Conservation (phyloP, 768 basidiomycete species). For the Omphalotus guepiniiformis region DNA sequence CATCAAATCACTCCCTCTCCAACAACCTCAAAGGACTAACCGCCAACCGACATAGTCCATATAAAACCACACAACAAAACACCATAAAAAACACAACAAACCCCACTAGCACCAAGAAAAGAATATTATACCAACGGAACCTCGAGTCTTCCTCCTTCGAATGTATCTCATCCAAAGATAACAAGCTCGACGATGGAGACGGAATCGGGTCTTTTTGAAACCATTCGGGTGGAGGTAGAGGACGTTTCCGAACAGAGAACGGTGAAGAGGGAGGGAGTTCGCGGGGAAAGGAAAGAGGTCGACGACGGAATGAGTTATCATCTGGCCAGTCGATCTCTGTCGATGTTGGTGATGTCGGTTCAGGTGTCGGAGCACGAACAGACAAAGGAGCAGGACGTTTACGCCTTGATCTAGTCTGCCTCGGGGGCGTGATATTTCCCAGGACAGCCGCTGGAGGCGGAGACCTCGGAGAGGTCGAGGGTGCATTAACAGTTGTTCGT, state of each 20-base stretch:
- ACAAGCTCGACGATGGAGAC: neutral
- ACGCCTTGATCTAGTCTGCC: neutral
- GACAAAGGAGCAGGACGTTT: neutral
- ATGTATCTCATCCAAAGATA: neutral
- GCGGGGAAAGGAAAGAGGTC: neutral
- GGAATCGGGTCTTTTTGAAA: constrained; percentile 2
- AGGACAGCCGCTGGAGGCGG: neutral
- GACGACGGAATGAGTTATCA: neutral
- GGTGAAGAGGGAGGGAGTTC: neutral
- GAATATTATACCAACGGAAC: neutral
- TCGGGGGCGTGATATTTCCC: neutral
- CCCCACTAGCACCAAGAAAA: neutral
- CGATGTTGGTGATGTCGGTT: too few relatives aligned
- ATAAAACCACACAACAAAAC: neutral
- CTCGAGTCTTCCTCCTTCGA: neutral
- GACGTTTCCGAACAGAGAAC: neutral
- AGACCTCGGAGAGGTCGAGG: neutral
- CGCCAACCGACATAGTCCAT: too few relatives aligned
- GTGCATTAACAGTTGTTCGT: neutral
- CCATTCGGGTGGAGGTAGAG: constrained; percentile 6
- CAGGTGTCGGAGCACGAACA: too few relatives aligned
- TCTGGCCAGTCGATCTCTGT: neutral
- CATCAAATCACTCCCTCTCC: too few relatives aligned
- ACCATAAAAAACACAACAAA: neutral
- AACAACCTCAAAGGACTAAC: too few relatives aligned